Base-by-base conservation (phyloP, 768 basidiomycete species). In the Lentinula detonsa region DNA sequence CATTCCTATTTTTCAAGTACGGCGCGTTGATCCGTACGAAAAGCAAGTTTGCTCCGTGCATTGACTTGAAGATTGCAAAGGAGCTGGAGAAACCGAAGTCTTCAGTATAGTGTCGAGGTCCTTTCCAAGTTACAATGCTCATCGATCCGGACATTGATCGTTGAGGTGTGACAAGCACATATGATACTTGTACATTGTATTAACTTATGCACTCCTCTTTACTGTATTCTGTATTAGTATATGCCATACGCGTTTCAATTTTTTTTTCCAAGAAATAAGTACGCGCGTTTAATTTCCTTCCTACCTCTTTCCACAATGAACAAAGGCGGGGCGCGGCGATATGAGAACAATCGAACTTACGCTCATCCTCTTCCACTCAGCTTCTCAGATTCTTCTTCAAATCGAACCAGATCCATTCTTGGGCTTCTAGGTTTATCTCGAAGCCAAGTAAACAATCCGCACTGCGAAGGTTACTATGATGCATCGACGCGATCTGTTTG, bases 401-500 rank as follows among this genome's bases (percentile, higher is more conserved):
- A 75, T 61, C 74, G 73, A 62, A 71, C 37, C 54, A 72, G 73
- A 57, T 80, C 81, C 45, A 63, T 85, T 42, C 74, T 85, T 43
- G 78, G 79, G 18, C 69, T 85, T 56, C 74, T 88, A 48, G 86
- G 86, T 16, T 72, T 87, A 42, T 80, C 82, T n/a, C 68, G 77
- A n/a, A 75, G 77, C n/a, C 76, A 81, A 58, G 72, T 90, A 16
- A 75, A 85, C 62, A 90, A 85, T 60, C 93, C 93, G 0, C 83
- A 86, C 43, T 90, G 87, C 66, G 82, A 85, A 64, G 95, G 92
- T 7, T 70, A 85, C 7, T 88, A 91, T 64, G 96, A 98, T 69
- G 73, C 81, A 5, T 68, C 81, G 2, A 94, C 95, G 15, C 85
- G 86, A n/a, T 92, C 91, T 0, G 90, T 98, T 8, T 97, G 94